phyloP scores from a whole-genome alignment of 2,329 filamentous ascomycete species.

The Fusarium succisae region DNA sequence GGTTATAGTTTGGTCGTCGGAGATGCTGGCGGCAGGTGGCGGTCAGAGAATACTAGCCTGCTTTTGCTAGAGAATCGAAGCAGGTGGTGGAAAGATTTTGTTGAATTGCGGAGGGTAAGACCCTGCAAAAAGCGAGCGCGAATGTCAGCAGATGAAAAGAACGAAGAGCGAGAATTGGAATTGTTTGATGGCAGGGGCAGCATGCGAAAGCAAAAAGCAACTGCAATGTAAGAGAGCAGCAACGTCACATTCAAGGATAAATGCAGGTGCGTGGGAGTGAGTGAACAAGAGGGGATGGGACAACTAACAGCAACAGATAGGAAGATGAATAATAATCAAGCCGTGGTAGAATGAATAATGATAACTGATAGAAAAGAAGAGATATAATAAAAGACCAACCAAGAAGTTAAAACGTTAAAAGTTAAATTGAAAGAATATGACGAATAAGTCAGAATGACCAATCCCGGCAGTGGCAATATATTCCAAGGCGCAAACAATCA shows the following conservation, averaged over 20 bases:
- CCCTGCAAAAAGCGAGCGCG: slow-evolving; percentile 7
- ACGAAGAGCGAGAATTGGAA: slow-evolving; percentile 1
- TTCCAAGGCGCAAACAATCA: slow-evolving; percentile 34
- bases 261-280: background rate
- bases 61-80: slow-evolving; percentile 18
- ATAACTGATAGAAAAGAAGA: background rate
- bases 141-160: slow-evolving; percentile 15
- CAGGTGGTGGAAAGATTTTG: background rate
- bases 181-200: slow-evolving; percentile 8
- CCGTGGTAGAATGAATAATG: slow-evolving; percentile 1
- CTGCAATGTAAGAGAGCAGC: slow-evolving; percentile 5
- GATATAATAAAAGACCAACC: slow-evolving; percentile 4
- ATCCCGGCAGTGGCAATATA: slow-evolving; percentile 30
- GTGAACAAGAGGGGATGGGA: background rate
- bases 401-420: background rate
- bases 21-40: slow-evolving; percentile 22
- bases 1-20: slow-evolving; percentile 1
- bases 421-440: slow-evolving; percentile 27
- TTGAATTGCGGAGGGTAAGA: slow-evolving; percentile 8
- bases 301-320: slow-evolving; percentile 4
- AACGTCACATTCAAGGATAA: slow-evolving; percentile 27
- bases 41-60: slow-evolving; percentile 30
- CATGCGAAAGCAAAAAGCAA: slow-evolving; percentile 5
- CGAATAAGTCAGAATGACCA: slow-evolving; percentile 24
- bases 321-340: background rate